Conservation (phyloP, 192 early-diverging fungal genomes). For the Coemansia sp. region DNA sequence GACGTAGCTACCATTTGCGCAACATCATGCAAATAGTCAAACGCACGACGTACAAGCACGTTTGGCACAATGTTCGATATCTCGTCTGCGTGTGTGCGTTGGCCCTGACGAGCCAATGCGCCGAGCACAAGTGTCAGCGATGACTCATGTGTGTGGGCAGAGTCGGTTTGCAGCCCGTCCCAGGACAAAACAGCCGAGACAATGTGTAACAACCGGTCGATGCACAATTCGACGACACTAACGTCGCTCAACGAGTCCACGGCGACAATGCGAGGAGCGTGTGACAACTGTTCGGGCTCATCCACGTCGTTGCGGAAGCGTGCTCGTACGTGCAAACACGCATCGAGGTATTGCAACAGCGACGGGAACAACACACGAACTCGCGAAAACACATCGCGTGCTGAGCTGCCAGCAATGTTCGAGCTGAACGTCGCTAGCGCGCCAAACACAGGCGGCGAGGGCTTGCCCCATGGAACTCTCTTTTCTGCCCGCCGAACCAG, state of each 20-base stretch:
- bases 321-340: constrained; percentile 26
- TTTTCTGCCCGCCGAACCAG: constrained; percentile 32
- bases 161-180: constrained; percentile 40
- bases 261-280: neutral
- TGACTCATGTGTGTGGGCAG: neutral
- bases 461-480: constrained; percentile 19
- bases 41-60: constrained; percentile 36
- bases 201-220: constrained; percentile 36
- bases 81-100: constrained; percentile 27
- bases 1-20: constrained; percentile 15
- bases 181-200: constrained; percentile 27
- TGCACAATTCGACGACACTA: constrained; percentile 17
- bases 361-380: constrained; percentile 34
- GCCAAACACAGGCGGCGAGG: neutral
- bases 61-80: constrained; percentile 8
- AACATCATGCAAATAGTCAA: constrained; percentile 33
- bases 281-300: neutral
- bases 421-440: constrained; percentile 44
- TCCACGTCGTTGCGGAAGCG: constrained; percentile 25
- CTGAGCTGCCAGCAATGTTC: constrained; percentile 28
- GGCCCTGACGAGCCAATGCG: constrained; percentile 29
- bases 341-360: constrained; percentile 28
- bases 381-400: constrained; percentile 17
- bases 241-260: constrained; percentile 22
- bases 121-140: constrained; percentile 20